Conservation (phyloP, 768 basidiomycete genomes). For the Boletellus ananas region DNA sequence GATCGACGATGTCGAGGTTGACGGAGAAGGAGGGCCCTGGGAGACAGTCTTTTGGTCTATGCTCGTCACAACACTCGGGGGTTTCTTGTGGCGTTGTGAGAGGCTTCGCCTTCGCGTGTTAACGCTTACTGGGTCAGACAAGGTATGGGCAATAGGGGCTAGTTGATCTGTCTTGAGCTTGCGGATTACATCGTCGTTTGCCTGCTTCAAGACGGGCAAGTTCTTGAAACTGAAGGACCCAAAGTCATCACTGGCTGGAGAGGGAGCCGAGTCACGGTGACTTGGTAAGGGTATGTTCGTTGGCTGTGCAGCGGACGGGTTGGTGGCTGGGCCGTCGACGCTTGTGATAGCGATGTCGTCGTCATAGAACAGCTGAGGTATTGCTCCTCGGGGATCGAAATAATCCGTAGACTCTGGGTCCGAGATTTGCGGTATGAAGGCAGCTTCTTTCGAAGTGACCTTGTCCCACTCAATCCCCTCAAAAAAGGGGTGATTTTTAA, state of each 20-base stretch:
- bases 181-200: slow-evolving; percentile 96
- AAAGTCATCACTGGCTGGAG: slow-evolving; percentile 82
- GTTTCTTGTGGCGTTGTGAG: slow-evolving; percentile 78
- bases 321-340: slow-evolving; percentile 41
- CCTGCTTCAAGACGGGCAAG: slow-evolving; percentile 90
- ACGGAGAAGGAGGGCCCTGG: slow-evolving; percentile 87
- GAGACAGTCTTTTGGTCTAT: slow-evolving; percentile 57
- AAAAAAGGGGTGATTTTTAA: slow-evolving; percentile 90
- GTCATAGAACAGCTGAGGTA: slow-evolving; percentile 87
- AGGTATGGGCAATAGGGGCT: slow-evolving; percentile 67
- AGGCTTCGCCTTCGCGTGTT: slow-evolving; percentile 74
- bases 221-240: slow-evolving; percentile 99
- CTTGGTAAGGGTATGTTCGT: slow-evolving; percentile 29
- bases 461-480: slow-evolving; percentile 90
- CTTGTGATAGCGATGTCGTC: slow-evolving; percentile 67
- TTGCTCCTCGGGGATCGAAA: slow-evolving; percentile 94
- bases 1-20: slow-evolving; percentile 87
- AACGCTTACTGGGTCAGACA: slow-evolving; percentile 57
- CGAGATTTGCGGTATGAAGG: slow-evolving; percentile 91
- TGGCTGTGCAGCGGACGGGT: slow-evolving; percentile 16
- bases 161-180: slow-evolving; percentile 93
- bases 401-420: slow-evolving; percentile 99
- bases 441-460: slow-evolving; percentile 82
- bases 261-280: slow-evolving; percentile 39
- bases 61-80: slow-evolving; percentile 71